Conservation (phyloP, 805 yeast genomes). For the Ogataea methanolica region DNA sequence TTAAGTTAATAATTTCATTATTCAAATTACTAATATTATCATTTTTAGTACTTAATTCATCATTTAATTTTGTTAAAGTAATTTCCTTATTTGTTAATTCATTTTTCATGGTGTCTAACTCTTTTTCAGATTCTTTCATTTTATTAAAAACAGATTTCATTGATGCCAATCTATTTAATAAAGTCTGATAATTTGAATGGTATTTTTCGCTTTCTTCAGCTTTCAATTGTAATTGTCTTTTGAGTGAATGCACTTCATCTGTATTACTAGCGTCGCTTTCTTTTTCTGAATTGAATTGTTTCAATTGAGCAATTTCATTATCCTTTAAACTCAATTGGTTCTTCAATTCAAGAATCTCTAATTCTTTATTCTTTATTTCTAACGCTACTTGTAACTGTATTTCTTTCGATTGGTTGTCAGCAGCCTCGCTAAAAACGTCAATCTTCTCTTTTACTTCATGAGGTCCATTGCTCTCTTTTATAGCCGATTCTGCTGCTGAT, state of each 20-base stretch:
- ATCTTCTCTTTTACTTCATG: neutral
- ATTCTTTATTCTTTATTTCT: neutral
- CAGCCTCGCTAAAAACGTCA: neutral
- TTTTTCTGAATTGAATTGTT: neutral
- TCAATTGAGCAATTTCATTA: neutral
- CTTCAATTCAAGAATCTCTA: neutral
- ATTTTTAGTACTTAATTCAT: constrained; percentile 31
- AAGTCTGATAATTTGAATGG: constrained; percentile 55
- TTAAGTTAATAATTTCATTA: constrained; percentile 36
- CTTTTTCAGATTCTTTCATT: constrained; percentile 66
- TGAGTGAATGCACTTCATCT: constrained; percentile 13
- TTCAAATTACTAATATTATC: constrained; percentile 18
- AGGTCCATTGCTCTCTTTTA: neutral
- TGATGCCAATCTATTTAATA: constrained; percentile 59
- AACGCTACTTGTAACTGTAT: neutral
- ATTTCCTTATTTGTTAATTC: constrained; percentile 35
- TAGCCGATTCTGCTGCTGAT: neutral
- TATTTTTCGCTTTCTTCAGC: constrained; percentile 52
- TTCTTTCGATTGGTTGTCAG: neutral
- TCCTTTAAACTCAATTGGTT: neutral
- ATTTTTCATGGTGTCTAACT: constrained; percentile 51
- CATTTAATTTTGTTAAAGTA: constrained; percentile 31
- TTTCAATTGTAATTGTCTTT: constrained; percentile 29
- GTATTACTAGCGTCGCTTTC: neutral
- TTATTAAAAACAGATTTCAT: constrained; percentile 71